Base-by-base conservation (phyloP, 495 filamentous ascomycete genomes). In the Rhypophila decipiens region DNA sequence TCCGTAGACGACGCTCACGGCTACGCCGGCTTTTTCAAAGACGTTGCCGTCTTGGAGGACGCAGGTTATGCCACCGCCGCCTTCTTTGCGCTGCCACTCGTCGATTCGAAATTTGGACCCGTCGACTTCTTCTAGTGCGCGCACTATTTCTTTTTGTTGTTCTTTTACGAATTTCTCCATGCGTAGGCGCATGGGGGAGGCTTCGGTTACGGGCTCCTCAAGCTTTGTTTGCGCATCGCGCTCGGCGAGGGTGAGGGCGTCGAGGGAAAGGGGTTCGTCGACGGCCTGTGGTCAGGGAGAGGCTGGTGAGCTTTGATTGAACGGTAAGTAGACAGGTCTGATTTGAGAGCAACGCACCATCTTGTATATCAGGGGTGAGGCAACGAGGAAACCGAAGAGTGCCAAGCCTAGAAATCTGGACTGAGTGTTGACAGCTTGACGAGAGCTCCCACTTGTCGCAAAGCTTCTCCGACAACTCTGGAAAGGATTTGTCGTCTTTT, bases 21-120 rank as follows among this genome's bases (percentile, higher is more conserved):
- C 95, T 36, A 97, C 94, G 12, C 93, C 93, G 29, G 90, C 93
- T 68, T 99, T 99, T 68, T 99, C 93, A 63, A 97, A 99, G 24
- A 97, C 88, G 42, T 93, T 87, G 29, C 94, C 91, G 46, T 95
- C 87, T 62, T 99, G 93, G 24, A 97, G 75, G 9, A 97, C 90
- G 66, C 91, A 95, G 4, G 88, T 94, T 46, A 90, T 87, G 33
- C 93, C 93, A 42, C 77, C 78, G 24, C 78, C 78, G 39, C 90
- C 91, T 60, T 86, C 82, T 42, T 87, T 86, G 36, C 93, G 85
- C 13, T 80, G 75, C 93, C 93, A 99, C 29, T 80, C 84, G 69
- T 99, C 93, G 24, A 80, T 69, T 36, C 74, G 71, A 70, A 99
- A 99, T 47, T 77, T 75, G 46, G 78, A 79, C 34, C 88, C 87